These are phyloP conservation scores for Xylariaceae sp. DNA, from an alignment of 2,329 filamentous ascomycete species.

Conservation along the genomic window DNA sequence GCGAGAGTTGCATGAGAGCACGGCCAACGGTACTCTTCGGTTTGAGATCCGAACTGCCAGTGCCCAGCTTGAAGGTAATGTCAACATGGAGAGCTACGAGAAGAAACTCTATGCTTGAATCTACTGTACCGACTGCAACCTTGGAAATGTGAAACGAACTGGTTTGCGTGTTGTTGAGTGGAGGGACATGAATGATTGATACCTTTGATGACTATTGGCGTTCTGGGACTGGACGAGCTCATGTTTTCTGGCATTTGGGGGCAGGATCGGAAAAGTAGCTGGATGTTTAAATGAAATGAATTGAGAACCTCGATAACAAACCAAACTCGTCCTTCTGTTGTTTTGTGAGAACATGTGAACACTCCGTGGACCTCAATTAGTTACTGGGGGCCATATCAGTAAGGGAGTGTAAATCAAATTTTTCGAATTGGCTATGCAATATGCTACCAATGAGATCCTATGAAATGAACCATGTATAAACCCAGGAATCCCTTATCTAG, in stretches of 20 bases:
- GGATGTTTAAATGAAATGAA: too few species aligned
- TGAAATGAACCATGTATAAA: too few species aligned
- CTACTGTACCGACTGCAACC: not conserved
- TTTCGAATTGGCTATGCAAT: too few species aligned
- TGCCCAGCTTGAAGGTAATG: constrained; percentile 92
- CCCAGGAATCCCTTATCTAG: not conserved
- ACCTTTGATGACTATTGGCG: not conserved
- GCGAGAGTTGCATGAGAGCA: constrained; percentile 68
- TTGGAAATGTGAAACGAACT: not conserved
- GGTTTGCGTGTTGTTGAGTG: not conserved
- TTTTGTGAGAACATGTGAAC: too few species aligned
- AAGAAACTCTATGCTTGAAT: constrained; percentile 93
- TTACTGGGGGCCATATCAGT: too few species aligned
- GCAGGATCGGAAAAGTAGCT: not conserved
- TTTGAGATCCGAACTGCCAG: constrained; percentile 94
- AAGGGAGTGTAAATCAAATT: too few species aligned
- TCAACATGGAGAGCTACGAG: constrained; percentile 98
- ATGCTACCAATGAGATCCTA: too few species aligned
- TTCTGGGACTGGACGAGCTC: not conserved
- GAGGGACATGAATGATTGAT: not conserved
- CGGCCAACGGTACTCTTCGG: constrained; percentile 70
- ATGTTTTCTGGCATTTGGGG: not conserved
- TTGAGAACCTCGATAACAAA: too few species aligned
- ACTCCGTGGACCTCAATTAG: too few species aligned
- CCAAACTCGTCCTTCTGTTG: too few species aligned